phyloP scores from a whole-genome alignment of 2,329 filamentous ascomycete species.

The Dendryphion nanum region DNA sequence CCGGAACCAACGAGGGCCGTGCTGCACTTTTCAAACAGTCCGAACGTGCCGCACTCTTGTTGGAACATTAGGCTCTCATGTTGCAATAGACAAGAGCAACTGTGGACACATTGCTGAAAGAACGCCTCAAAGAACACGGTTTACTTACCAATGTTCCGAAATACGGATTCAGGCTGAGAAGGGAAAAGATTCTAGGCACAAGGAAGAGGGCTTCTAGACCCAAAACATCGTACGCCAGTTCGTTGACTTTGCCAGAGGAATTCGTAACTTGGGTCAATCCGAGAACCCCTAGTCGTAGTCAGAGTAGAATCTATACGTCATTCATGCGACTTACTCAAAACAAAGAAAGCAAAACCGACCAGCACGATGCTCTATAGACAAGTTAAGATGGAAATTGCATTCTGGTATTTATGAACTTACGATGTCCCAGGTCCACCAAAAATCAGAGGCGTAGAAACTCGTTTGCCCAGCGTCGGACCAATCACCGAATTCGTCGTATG shows the following conservation, averaged over 20 bases:
- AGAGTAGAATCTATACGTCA: not conserved
- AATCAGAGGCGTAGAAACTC: conserved; percentile 52
- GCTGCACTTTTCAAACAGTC: conserved; percentile 6
- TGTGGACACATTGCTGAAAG: too few species aligned
- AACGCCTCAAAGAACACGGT: too few species aligned
- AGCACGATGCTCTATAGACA: conserved; percentile 59
- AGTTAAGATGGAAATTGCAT: conserved; percentile 5
- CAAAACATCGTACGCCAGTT: conserved; percentile 84
- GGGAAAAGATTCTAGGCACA: conserved; percentile 80
- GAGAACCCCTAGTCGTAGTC: conserved; percentile 55
- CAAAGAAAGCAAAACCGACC: conserved; percentile 68
- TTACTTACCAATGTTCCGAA: conserved; percentile 69
- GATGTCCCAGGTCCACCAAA: conserved; percentile 51
- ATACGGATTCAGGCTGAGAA: conserved; percentile 83
- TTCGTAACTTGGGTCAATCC: conserved; percentile 65
- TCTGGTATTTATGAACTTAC: conserved; percentile 5
- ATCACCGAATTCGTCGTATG: conserved; percentile 74
- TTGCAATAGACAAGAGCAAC: too few species aligned
- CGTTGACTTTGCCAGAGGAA: conserved; percentile 63
- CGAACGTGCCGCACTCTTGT: conserved; percentile 3
- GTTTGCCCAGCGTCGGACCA: conserved; percentile 79
- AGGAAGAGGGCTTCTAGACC: conserved; percentile 86
- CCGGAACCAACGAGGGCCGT: too few species aligned
- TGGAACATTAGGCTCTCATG: too few species aligned
- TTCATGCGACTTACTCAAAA: conserved; percentile 69